A percentile compares a stretch with the other conserved stretches of the same genome.
phyloP scores from a whole-genome alignment of 495 filamentous ascomycete genomes.

The Beverwykella pulmonaria region DNA sequence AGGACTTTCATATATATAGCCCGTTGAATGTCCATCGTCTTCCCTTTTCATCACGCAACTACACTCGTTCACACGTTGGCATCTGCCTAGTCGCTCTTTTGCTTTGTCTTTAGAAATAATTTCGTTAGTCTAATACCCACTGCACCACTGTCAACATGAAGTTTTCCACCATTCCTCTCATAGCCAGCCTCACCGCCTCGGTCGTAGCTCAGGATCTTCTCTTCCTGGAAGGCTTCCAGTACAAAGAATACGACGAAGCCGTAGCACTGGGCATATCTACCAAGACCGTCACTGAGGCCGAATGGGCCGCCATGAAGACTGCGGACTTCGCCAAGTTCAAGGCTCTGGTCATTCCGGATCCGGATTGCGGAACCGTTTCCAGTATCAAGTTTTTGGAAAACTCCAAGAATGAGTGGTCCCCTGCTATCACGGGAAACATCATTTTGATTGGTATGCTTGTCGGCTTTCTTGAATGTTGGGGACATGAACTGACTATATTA shows the following conservation, averaged over 20 bases:
- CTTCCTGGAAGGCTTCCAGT: slow-evolving; percentile 42
- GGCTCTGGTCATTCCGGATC: slow-evolving; percentile 48
- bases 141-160: slow-evolving; percentile 26
- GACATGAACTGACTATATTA: not conserved
- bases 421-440: slow-evolving; percentile 48
- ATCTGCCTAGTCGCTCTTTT: slow-evolving; percentile 13
- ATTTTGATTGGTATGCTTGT: slow-evolving; percentile 44
- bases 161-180: slow-evolving; percentile 19
- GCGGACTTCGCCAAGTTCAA: slow-evolving; percentile 48
- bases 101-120: not conserved
- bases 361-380: slow-evolving; percentile 20
- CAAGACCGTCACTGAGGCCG: slow-evolving; percentile 42
- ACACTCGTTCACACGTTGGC: slow-evolving; percentile 13
- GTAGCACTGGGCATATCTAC: slow-evolving; percentile 40
- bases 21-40: not conserved
- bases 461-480: not conserved
- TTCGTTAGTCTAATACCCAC: slow-evolving; percentile 14
- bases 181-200: slow-evolving; percentile 23
- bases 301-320: slow-evolving; percentile 46
- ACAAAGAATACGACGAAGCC: slow-evolving; percentile 41
- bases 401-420: slow-evolving; percentile 46
- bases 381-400: slow-evolving; percentile 34
- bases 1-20: not conserved
- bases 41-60: slow-evolving; percentile 1
- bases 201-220: slow-evolving; percentile 43